Base-by-base conservation (phyloP, 208 protist species). In the Leishmania gerbilli region DNA sequence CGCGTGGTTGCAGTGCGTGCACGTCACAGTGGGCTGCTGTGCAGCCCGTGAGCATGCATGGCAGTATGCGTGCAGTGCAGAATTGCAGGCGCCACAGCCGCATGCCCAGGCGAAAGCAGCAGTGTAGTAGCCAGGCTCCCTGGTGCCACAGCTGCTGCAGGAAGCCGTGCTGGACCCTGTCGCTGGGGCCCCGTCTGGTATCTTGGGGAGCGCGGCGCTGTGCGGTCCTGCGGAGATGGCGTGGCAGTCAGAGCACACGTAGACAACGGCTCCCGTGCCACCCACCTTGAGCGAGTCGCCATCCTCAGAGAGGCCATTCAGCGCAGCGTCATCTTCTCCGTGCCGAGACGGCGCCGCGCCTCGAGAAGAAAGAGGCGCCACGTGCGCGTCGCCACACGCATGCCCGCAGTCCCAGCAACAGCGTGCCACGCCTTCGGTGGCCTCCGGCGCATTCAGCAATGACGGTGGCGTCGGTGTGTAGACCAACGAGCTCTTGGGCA, bases 81-180 rank as follows among this genome's bases (percentile, higher is more conserved):
- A 69, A 64, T 95, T 95, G 11, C 11, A 21, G 31, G 84, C 86
- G 0, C 93, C 93, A 58, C 93, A 97, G 24, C 91, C 90, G 86
- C 93, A 97, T 4, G 56, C 40, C 93, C 93, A 97, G 45, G 83
- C 84, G 77, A 95, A 95, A 78, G 85, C 89, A 24, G 79, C 81
- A 42, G 74, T 86, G 56, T 64, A 92, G 77, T 89, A 93, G 31
- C 81, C 82, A 8, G 45, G 71, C 24, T 74, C 74, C 17, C 68
- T 17, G 58, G 75, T 78, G 45, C 81, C 64, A 24, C 76, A 83
- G 53, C 13, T 64, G 13, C 64, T 53, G 75, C 79, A 83, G 77
- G 31, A 24, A 21, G 24, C 21, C 24, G 42, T 51, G 31, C 42
- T 51, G 42, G 8, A 53, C 68, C 7, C 34, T 34, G 72, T 31